phyloP scores from a whole-genome alignment of 179 eudicot genomes.

The Actinidia arguta region DNA sequence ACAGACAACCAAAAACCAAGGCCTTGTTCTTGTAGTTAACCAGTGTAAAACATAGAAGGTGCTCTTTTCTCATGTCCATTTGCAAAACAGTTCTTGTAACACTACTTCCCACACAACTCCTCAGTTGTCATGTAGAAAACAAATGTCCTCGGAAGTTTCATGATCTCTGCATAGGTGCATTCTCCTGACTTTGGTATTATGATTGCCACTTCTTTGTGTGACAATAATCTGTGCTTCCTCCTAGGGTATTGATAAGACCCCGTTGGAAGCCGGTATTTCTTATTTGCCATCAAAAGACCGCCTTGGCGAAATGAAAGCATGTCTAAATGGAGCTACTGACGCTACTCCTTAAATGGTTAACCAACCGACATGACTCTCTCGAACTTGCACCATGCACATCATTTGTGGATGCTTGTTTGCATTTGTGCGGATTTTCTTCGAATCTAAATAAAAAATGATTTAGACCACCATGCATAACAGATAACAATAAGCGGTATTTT shows the following conservation, averaged over 20 bases:
- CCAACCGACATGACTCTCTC: too few species aligned
- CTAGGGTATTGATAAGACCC: constrained; percentile 76
- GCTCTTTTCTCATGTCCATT: constrained; percentile 90
- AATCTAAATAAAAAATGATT: too few species aligned
- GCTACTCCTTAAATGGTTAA: constrained; percentile 65
- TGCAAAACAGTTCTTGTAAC: constrained; percentile 96
- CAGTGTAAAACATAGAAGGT: constrained; percentile 93
- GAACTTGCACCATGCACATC: too few species aligned
- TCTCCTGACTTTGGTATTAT: constrained; percentile 97
- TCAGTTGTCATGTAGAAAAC: constrained; percentile 94
- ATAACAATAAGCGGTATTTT: too few species aligned
- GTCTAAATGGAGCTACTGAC: constrained; percentile 92
- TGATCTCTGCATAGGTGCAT: constrained; percentile 92
- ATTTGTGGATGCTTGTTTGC: too few species aligned
- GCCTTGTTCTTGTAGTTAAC: constrained; percentile 95
- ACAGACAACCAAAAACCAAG: constrained; percentile 77
- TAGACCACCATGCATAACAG: too few species aligned
- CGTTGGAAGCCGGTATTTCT: constrained; percentile 60
- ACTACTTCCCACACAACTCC: constrained; percentile 98
- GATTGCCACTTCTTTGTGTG: constrained; percentile 99
- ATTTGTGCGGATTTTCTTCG: too few species aligned
- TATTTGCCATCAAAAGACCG: constrained; percentile 75
- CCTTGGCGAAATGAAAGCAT: constrained; percentile 68
- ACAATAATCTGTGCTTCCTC: constrained; percentile 98
- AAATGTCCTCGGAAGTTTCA: constrained; percentile 95